Percentiles rank a stretch among this genome's conserved stretches.
These are phyloP conservation scores for Ogataea siamensis DNA, from an alignment of 805 yeast genomes.

Conservation along the genomic window DNA sequence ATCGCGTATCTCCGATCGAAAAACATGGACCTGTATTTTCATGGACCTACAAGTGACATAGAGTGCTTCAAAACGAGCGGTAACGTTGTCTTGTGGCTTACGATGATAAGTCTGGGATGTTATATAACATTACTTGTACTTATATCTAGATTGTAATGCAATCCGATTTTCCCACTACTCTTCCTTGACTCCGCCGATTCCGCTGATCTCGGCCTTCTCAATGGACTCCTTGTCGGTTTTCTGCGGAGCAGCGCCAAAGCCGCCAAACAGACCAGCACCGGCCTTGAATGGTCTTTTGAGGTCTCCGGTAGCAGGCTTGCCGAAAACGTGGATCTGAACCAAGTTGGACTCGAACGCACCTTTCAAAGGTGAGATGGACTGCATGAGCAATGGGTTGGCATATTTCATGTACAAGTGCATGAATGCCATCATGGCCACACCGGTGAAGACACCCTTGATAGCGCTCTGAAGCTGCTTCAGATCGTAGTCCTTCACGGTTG, in stretches of 20 bases:
- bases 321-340: slow-evolving; percentile 86
- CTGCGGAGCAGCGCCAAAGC: slow-evolving; percentile 38
- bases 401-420: slow-evolving; percentile 97
- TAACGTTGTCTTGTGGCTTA: slow-evolving; percentile 51
- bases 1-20: slow-evolving; percentile 36
- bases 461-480: slow-evolving; percentile 77
- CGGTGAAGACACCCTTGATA: slow-evolving; percentile 80
- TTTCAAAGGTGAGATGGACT: slow-evolving; percentile 87
- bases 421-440: slow-evolving; percentile 95
- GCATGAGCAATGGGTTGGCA: slow-evolving; percentile 96
- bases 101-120: slow-evolving; percentile 47
- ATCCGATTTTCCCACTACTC: slow-evolving; percentile 44
- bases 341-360: slow-evolving; percentile 85
- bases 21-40: slow-evolving; percentile 34
- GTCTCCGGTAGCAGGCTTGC: slow-evolving; percentile 80
- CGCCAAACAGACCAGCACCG: slow-evolving; percentile 68
- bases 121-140: slow-evolving; percentile 53
- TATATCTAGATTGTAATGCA: slow-evolving; percentile 40
- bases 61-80: slow-evolving; percentile 60
- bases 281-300: slow-evolving; percentile 96
- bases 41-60: slow-evolving; percentile 15
- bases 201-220: slow-evolving; percentile 80
- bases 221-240: slow-evolving; percentile 87
- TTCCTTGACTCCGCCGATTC: slow-evolving; percentile 85
- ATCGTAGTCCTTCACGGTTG: slow-evolving; percentile 95